Conservation (phyloP, 116 monocot species). For the Phalaenopsis hybrid region DNA sequence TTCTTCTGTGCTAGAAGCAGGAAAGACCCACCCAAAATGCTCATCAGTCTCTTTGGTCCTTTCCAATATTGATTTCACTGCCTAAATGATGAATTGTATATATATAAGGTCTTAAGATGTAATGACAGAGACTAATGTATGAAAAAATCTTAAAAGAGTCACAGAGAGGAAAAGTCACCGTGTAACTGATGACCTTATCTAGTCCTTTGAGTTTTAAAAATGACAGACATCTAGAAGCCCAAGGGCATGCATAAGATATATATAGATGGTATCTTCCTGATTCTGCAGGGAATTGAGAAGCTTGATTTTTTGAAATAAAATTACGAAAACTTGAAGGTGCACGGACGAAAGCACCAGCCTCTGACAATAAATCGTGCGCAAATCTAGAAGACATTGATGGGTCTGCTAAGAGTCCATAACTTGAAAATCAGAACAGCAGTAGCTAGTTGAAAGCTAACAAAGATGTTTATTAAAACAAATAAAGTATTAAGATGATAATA, state of each 20-base stretch:
- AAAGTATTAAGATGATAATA: neutral
- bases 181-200: slow-evolving; percentile 62
- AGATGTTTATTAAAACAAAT: neutral
- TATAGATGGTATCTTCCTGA: slow-evolving; percentile 89
- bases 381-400: slow-evolving; percentile 53
- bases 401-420: slow-evolving; percentile 12
- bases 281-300: slow-evolving; percentile 68
- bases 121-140: neutral
- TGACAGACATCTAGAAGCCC: slow-evolving; percentile 88
- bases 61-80: slow-evolving; percentile 52
- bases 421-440: neutral
- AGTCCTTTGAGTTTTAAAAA: slow-evolving; percentile 85
- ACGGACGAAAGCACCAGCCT: slow-evolving; percentile 66
- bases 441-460: neutral
- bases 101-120: neutral
- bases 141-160: neutral
- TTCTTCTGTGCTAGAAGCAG: slow-evolving; percentile 45
- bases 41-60: slow-evolving; percentile 74
- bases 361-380: slow-evolving; percentile 51
- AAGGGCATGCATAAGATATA: slow-evolving; percentile 90
- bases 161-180: slow-evolving; percentile 27
- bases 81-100: slow-evolving; percentile 6
- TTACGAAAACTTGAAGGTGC: slow-evolving; percentile 70
- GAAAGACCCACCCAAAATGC: slow-evolving; percentile 83
- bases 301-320: slow-evolving; percentile 53